Percentiles rank a stretch among this genome's conserved stretches.
phyloP scores from a whole-genome alignment of 176 grass and related monocot species.

The Bothriochloa decipiens region DNA sequence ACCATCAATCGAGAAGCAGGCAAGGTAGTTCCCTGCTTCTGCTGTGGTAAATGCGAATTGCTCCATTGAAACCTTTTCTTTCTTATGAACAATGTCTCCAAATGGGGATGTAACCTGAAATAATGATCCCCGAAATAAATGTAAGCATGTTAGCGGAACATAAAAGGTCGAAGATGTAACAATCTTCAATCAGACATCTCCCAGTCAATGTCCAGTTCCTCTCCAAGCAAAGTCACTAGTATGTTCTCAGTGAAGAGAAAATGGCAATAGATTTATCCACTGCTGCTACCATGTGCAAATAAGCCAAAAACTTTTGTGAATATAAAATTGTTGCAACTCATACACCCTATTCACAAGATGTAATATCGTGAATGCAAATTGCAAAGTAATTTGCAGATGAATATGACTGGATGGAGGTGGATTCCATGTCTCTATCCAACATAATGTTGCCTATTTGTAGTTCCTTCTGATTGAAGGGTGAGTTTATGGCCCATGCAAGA shows the following conservation, averaged over 20 bases:
- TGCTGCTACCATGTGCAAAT: neutral
- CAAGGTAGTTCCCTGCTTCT: slow-evolving; percentile 77
- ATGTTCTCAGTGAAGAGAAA: neutral
- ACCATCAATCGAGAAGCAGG: slow-evolving; percentile 66
- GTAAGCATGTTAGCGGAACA: too few relatives aligned
- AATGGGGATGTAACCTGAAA: slow-evolving; percentile 73
- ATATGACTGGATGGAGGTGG: neutral
- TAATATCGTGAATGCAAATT: neutral
- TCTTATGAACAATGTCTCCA: slow-evolving; percentile 60
- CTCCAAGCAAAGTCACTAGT: neutral
- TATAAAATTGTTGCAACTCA: slow-evolving; percentile 12
- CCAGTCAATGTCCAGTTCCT: neutral
- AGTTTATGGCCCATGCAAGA: neutral
- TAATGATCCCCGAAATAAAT: neutral
- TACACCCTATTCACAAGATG: neutral
- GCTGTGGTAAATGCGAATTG: slow-evolving; percentile 79
- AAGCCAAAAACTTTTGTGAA: neutral
- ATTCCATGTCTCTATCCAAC: neutral
- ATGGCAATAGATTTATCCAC: neutral
- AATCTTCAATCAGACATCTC: neutral
- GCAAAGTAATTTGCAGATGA: neutral
- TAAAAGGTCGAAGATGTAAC: neutral
- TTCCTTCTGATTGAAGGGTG: neutral
- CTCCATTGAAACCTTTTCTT: slow-evolving; percentile 53
- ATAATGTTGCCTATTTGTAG: neutral